These are phyloP conservation scores for Tardiomyces depauwii DNA, from an alignment of 1,139 yeast species.

Conservation along the genomic window DNA sequence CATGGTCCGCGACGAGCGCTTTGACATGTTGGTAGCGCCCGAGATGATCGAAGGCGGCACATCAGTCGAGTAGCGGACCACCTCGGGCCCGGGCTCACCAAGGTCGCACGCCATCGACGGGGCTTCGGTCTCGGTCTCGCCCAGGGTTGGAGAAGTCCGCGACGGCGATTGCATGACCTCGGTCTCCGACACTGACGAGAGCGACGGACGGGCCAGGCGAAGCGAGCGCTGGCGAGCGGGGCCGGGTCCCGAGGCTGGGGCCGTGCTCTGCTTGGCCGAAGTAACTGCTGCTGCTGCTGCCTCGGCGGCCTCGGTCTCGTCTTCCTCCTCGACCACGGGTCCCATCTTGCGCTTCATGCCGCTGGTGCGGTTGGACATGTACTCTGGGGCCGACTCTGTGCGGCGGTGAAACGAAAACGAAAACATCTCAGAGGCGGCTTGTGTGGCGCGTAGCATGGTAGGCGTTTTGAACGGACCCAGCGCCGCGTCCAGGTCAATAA, in stretches of 20 bases:
- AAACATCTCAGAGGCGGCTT: conserved; percentile 7
- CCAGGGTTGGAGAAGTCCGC: not conserved
- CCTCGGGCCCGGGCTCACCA: conserved; percentile 20
- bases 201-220: not conserved
- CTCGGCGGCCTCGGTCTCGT: conserved; percentile 1
- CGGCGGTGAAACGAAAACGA: conserved; percentile 16
- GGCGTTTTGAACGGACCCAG: conserved; percentile 16
- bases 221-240: not conserved
- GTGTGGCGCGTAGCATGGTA: conserved; percentile 1
- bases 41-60: conserved; percentile 1
- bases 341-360: conserved; percentile 17
- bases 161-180: not conserved
- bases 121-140: not conserved
- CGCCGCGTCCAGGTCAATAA: conserved; percentile 26
- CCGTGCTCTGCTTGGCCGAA: too few relatives aligned
- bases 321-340: conserved; percentile 22
- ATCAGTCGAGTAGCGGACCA: conserved; percentile 11
- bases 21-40: conserved; percentile 4
- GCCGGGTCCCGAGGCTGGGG: too few relatives aligned
- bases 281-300: not conserved
- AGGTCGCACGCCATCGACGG: not conserved
- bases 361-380: conserved; percentile 5
- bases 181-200: not conserved
- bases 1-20: not conserved
- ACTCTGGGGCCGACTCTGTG: conserved; percentile 21